These are phyloP conservation scores for Colletotrichum lentis DNA, from an alignment of 2,329 filamentous ascomycete species.

Conservation along the genomic window DNA sequence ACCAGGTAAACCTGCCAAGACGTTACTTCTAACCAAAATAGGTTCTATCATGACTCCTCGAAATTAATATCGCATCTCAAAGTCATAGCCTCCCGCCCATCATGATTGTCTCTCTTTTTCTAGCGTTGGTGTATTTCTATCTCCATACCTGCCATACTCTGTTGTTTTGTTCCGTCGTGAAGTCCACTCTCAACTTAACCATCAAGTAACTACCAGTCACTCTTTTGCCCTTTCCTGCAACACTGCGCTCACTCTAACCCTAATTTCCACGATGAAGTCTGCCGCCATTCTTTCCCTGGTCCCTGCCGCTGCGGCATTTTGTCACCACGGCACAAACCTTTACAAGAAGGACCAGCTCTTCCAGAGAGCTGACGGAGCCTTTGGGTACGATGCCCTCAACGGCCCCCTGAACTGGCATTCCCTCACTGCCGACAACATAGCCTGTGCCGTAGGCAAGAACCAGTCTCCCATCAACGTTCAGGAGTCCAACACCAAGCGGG, in stretches of 20 bases:
- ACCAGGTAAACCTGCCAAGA: conserved; percentile 30
- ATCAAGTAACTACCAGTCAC: conserved; percentile 13
- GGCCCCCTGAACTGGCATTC: conserved; percentile 64
- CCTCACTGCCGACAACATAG: conserved; percentile 54
- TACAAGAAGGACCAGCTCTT: conserved; percentile 40
- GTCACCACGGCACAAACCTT: conserved; percentile 50
- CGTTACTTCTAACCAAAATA: conserved; percentile 17
- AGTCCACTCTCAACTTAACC: conserved; percentile 11
- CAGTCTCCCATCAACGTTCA: conserved; percentile 67
- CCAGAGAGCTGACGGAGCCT: conserved; percentile 43
- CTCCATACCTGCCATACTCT: conserved; percentile 19
- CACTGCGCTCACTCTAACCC: not conserved
- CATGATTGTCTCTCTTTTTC: conserved; percentile 12
- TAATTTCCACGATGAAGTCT: conserved; percentile 40
- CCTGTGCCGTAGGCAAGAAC: conserved; percentile 57
- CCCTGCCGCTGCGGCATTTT: conserved; percentile 42
- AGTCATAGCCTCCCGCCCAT: conserved; percentile 19
- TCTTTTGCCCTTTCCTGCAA: conserved; percentile 10
- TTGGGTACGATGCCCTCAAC: conserved; percentile 52
- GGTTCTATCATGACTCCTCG: conserved; percentile 21
- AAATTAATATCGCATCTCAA: conserved; percentile 26
- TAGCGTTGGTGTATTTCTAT: conserved; percentile 29
- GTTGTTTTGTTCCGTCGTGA: conserved; percentile 4
- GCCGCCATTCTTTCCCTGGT: conserved; percentile 36
- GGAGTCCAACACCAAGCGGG: conserved; percentile 37